Evolutionary conservation across 2,329 filamentous ascomycete species (phyloP), one percentile per base, ranked within the genome.

Genomic region (Leptographium lundbergii): DNA sequence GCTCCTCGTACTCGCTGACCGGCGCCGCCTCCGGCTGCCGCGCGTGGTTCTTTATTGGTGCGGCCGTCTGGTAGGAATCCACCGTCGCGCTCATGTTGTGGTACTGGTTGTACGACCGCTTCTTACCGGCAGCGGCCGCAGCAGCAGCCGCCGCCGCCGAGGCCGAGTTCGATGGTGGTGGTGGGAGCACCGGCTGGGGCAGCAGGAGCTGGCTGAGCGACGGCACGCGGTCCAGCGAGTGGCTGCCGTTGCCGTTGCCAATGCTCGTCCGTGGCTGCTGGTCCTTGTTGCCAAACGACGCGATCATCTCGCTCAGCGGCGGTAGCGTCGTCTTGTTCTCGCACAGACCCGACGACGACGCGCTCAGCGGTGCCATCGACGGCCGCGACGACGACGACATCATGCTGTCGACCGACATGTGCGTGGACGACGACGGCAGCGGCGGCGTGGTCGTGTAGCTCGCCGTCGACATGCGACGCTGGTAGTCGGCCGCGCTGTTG

Each of bases 41-140:
- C 1, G 59, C 56, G 50, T 64, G 64, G 59, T 65, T 64, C 63
- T 65, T 65, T 3, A 63, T 22, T 3, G 63, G 27, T 0, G 52
- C 48, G 25, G 14, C 48, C 19, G 54, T 27, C 4, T 54, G 57
- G 36, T 62, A 61, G 0, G 57, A 57, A 17, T 63, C 63, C 3
- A 42, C 14, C 2, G 19, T 42, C 24, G 52, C 5, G 22, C 63
- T 60, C 34, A 62, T 9, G 59, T 61, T 61, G 58, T 54, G 59
- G 63, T 63, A 65, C 57, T 63, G 56, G n/a, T 56, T 57, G 19
- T 58, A 65, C 6, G 60, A 60, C 24, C 63, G 63, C 59, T 64
- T 65, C 59, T 64, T 63, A 34, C 57, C 55, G 13, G 47, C 5
- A 2, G 24, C 17, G 24, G n/a, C 3, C n/a, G 52, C 45, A 4